Percentiles rank a stretch among this genome's conserved stretches.
Conservation (phyloP, 2,329 filamentous ascomycete species). For the Penicillium vulpinum region DNA sequence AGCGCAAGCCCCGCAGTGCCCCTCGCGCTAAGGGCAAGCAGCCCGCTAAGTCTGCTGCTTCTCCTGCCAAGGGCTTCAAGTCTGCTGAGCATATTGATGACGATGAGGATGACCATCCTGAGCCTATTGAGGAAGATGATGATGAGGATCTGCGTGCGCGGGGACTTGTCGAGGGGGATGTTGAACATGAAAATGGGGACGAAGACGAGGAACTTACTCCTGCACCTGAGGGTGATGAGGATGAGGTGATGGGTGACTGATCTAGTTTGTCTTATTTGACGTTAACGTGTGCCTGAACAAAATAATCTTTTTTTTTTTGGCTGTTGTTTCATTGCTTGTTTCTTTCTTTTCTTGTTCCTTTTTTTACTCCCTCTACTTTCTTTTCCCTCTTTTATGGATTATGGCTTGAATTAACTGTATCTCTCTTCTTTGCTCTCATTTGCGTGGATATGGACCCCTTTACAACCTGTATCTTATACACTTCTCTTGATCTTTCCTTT, state of each 20-base stretch:
- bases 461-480: slow-evolving; percentile 4
- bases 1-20: slow-evolving; percentile 51
- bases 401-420: slow-evolving; percentile 6
- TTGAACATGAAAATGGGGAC: slow-evolving; percentile 31
- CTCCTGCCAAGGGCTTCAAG: slow-evolving; percentile 29
- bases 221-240: slow-evolving; percentile 37
- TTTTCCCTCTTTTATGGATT: slow-evolving; percentile 3
- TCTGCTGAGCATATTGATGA: slow-evolving; percentile 47
- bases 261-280: slow-evolving; percentile 8
- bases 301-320: neutral
- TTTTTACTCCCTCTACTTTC: neutral
- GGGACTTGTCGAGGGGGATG: slow-evolving; percentile 42
- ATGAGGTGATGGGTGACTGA: slow-evolving; percentile 48
- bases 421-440: slow-evolving; percentile 9
- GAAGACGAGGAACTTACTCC: slow-evolving; percentile 30
- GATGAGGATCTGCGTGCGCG: slow-evolving; percentile 41
- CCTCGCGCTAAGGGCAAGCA: slow-evolving; percentile 39
- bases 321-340: neutral
- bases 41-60: slow-evolving; percentile 16
- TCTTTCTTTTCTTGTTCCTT: slow-evolving; percentile 9
- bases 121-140: slow-evolving; percentile 42
- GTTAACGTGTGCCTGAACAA: slow-evolving; percentile 12
- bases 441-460: slow-evolving; percentile 8
- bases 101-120: slow-evolving; percentile 36
- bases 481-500: neutral